A percentile compares a stretch with the other conserved stretches of the same genome.
phyloP scores from a whole-genome alignment of 2,329 filamentous ascomycete species.

The Lachnellula suecica region DNA sequence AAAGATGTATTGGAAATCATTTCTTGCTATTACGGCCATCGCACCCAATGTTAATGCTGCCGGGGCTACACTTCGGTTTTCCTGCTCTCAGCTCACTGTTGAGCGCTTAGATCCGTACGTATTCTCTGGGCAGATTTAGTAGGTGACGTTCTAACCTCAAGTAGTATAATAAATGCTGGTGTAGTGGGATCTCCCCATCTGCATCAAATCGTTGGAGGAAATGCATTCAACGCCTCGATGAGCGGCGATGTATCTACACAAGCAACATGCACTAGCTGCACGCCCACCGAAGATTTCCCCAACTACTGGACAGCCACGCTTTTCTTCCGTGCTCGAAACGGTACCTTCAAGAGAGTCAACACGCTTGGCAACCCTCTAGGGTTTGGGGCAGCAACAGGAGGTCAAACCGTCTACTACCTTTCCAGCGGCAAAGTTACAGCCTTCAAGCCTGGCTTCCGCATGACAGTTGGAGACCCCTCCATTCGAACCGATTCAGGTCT shows the following conservation, averaged over 20 bases:
- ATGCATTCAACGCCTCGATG: not conserved
- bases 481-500: conserved; percentile 31
- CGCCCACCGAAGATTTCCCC: not conserved
- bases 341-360: not conserved
- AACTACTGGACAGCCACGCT: not conserved
- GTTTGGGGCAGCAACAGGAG: conserved; percentile 33
- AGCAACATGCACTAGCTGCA: not conserved
- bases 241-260: not conserved
- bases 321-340: not conserved
- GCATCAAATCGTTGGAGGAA: not conserved
- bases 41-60: not conserved
- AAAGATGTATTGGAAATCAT: not conserved
- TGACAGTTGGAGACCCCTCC: conserved; percentile 41
- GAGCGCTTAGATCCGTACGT: too few relatives aligned
- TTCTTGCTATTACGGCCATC: not conserved
- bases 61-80: not conserved
- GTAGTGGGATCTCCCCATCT: not conserved
- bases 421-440: conserved; percentile 38
- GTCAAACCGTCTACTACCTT: conserved; percentile 37
- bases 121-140: too few relatives aligned
- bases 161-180: too few relatives aligned
- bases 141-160: too few relatives aligned
- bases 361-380: conserved; percentile 25
- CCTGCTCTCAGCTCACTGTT: not conserved
- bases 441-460: conserved; percentile 43